Percentiles rank a stretch among this genome's conserved stretches.
These are phyloP conservation scores for Niebla homalea DNA, from an alignment of 495 filamentous ascomycete genomes.

Conservation along the genomic window DNA sequence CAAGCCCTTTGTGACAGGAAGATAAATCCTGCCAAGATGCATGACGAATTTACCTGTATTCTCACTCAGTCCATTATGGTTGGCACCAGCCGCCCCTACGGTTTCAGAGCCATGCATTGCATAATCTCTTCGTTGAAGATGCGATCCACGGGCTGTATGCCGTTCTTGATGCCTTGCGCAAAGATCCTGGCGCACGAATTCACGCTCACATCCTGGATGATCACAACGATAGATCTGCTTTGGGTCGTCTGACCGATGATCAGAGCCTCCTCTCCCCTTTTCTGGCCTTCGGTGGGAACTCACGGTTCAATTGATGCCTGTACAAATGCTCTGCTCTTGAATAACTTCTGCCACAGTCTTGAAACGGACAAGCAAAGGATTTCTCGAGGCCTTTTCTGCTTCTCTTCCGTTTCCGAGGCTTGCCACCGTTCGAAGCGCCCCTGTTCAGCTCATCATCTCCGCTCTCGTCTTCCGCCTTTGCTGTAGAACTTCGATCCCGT, in stretches of 20 bases:
- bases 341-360: constrained; percentile 90
- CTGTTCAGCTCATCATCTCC: constrained; percentile 22
- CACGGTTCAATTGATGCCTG: constrained; percentile 92
- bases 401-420: constrained; percentile 57
- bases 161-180: constrained; percentile 88
- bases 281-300: constrained; percentile 15
- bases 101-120: neutral
- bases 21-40: neutral
- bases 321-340: constrained; percentile 95
- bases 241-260: constrained; percentile 43
- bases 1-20: neutral
- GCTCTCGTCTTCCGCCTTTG: constrained; percentile 20
- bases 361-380: constrained; percentile 84
- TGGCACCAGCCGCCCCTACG: neutral
- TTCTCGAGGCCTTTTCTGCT: constrained; percentile 82
- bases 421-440: constrained; percentile 20
- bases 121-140: constrained; percentile 81
- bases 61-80: neutral
- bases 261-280: neutral
- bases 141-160: constrained; percentile 90
- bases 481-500: constrained; percentile 14
- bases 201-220: constrained; percentile 78
- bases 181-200: constrained; percentile 89
- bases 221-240: constrained; percentile 96
- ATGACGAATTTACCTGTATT: too few relatives aligned